These are phyloP conservation scores for Barbatosphaeria neglecta DNA, from an alignment of 495 filamentous ascomycete genomes.

Conservation along the genomic window DNA sequence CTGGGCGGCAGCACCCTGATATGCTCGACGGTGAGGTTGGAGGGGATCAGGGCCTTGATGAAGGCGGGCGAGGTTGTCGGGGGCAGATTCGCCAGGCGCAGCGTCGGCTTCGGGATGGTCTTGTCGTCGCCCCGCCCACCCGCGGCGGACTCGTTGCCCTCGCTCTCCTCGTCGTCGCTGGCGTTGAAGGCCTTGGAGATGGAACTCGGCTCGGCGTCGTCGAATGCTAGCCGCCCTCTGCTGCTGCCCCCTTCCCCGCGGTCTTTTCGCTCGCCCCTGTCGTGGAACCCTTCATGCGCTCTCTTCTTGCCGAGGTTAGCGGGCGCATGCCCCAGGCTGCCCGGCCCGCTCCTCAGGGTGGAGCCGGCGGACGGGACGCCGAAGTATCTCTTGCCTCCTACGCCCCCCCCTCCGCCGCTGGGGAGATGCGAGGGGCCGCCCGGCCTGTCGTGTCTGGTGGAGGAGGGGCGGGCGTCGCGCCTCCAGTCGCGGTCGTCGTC, in stretches of 20 bases:
- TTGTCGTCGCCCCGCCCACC: slow-evolving; percentile 49
- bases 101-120: slow-evolving; percentile 71
- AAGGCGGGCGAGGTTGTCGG: slow-evolving; percentile 57
- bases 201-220: slow-evolving; percentile 17
- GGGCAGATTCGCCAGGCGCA: slow-evolving; percentile 56
- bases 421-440: slow-evolving; percentile 22
- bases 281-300: slow-evolving; percentile 28
- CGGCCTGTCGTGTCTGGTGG: slow-evolving; percentile 24
- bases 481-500: slow-evolving; percentile 36
- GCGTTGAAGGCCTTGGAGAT: slow-evolving; percentile 30
- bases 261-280: slow-evolving; percentile 13
- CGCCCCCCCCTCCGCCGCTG: no score
- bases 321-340: slow-evolving; percentile 58
- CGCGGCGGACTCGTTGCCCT: slow-evolving; percentile 16
- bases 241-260: slow-evolving; percentile 19
- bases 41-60: slow-evolving; percentile 62
- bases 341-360: slow-evolving; percentile 55
- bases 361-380: slow-evolving; percentile 15
- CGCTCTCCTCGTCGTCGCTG: slow-evolving; percentile 34
- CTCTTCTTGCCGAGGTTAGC: slow-evolving; percentile 36
- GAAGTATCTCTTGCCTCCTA: slow-evolving; percentile 35
- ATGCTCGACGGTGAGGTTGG: slow-evolving; percentile 58
- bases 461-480: slow-evolving; percentile 4
- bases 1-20: slow-evolving; percentile 55
- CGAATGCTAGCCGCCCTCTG: slow-evolving; percentile 22